Evolutionary conservation across 164 flowering plant genomes (phyloP), one percentile per base, ranked within the genome.

Genomic region (Aristolochia contorta): DNA sequence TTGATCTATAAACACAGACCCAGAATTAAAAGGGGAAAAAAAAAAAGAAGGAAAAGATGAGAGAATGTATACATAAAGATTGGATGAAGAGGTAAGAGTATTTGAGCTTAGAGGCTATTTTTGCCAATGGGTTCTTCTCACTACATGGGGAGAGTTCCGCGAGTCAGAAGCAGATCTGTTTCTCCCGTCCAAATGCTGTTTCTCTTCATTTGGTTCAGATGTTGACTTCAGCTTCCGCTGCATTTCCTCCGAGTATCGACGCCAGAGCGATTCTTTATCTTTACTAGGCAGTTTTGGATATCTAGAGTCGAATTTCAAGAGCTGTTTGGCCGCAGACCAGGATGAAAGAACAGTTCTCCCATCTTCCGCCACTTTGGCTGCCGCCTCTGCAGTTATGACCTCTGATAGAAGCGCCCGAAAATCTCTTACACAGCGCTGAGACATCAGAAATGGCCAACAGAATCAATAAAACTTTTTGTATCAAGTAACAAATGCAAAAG

Each of bases 301-400:
- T 58, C 99, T 74, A 6, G 78, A 78, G 70, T 94, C 96, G 23
- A 72, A 22, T 72, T 83, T 94, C 27, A 94, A 70, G 30, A 84
- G 72, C 12, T 67, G 79, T 72, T 89, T 94, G 20, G 97, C 96
- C 15, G 86, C 83, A 41, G 99, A 84, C 99, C 99, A 94, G 12
- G 99, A 94, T 59, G 68, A 82, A 27, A 87, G 72, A 43, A 71
- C 72, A 14, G 96, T 85, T 74, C 87, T 94, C 57, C 96, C 91
- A 64, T 84, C 91, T 66, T 93, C 95, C 16, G 77, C 70, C 67
- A 80, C 84, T 59, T 70, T 71, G 20, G 80, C 24, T 59, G 89
- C 86, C 55, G 82, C 83, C 62, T 87, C 96, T 1, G 72, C 66
- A 23, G 93, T 84, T 59, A 94, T 70, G 50, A 79, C 82, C 71